Evolutionary conservation across 768 basidiomycete genomes (phyloP).

Genomic region (Termitomyces sp.): DNA sequence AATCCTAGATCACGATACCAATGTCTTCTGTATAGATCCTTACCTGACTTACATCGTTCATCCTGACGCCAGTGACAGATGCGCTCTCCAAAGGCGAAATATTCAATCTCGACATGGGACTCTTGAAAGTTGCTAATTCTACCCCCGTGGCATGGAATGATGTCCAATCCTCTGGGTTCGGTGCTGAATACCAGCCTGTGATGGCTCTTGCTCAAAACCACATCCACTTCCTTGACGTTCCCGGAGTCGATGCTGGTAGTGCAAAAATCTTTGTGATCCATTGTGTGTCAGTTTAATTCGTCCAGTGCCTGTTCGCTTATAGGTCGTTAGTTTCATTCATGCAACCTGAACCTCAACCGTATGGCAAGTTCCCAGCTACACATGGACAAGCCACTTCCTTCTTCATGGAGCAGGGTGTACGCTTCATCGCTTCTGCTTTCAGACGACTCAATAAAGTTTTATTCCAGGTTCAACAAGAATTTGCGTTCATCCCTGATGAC

Average conservation of each 20-base stretch:
- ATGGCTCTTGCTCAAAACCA: constrained; percentile 87
- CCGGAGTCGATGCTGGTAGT: constrained; percentile 58
- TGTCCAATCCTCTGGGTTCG: constrained; percentile 51
- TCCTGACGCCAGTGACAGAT: constrained; percentile 33
- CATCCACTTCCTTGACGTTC: constrained; percentile 75
- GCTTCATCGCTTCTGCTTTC: constrained; percentile 23
- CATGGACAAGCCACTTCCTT: constrained; percentile 69
- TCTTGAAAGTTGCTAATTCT: constrained; percentile 54
- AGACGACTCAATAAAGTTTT: not conserved
- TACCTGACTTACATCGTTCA: not conserved
- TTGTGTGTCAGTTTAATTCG: constrained; percentile 41
- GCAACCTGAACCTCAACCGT: constrained; percentile 67
- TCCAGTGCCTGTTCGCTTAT: not conserved
- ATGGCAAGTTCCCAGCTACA: constrained; percentile 61
- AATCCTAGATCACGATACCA: constrained; percentile 92
- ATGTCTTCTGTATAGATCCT: constrained; percentile 65
- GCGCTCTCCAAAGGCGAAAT: constrained; percentile 62
- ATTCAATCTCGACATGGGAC: constrained; percentile 65
- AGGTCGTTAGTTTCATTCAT: constrained; percentile 60
- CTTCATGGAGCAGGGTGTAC: constrained; percentile 50
- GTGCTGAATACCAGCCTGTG: constrained; percentile 56
- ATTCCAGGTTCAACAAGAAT: constrained; percentile 60
- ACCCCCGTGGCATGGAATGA: constrained; percentile 59
- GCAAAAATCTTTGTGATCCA: constrained; percentile 85
- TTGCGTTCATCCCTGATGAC: constrained; percentile 74